A percentile compares a stretch with the other conserved stretches of the same genome.
Evolutionary conservation across 78 protist species (phyloP).

Genomic region (Creolimax fragrantissima): DNA sequence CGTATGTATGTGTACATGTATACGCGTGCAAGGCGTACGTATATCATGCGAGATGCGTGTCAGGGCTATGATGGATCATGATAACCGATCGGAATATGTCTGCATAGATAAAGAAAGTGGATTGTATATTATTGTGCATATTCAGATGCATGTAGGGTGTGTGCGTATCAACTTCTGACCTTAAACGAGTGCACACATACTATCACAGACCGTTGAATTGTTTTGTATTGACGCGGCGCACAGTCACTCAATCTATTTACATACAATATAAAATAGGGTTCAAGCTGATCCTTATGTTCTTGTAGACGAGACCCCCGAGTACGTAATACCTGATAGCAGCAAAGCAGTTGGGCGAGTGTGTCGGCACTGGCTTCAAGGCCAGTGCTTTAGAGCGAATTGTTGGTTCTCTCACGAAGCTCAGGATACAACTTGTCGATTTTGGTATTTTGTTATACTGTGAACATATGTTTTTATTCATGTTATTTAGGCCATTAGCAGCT

Average conservation of each 20-base stretch:
- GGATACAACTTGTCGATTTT: background rate
- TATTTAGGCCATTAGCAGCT: too few species aligned
- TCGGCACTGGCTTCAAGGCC: background rate
- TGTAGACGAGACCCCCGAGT: background rate
- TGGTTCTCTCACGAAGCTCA: background rate
- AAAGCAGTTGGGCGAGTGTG: background rate
- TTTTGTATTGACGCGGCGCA: too few species aligned
- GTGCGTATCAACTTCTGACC: too few species aligned
- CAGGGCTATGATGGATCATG: background rate
- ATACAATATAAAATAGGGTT: background rate
- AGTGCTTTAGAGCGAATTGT: background rate
- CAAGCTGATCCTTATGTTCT: background rate
- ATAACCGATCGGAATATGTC: background rate
- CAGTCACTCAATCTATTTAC: too few species aligned
- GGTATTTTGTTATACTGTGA: background rate
- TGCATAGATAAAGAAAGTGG: background rate
- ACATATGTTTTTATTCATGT: background rate
- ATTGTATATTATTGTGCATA: background rate
- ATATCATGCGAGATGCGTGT: too few species aligned
- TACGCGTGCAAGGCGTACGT: too few species aligned
- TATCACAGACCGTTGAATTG: too few species aligned
- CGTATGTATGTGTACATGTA: too few species aligned
- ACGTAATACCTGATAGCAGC: background rate
- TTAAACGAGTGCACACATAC: too few species aligned
- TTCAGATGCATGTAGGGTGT: background rate